Base-by-base conservation (phyloP, 2,329 filamentous ascomycete species). In the Reticulascus tulasneorum region DNA sequence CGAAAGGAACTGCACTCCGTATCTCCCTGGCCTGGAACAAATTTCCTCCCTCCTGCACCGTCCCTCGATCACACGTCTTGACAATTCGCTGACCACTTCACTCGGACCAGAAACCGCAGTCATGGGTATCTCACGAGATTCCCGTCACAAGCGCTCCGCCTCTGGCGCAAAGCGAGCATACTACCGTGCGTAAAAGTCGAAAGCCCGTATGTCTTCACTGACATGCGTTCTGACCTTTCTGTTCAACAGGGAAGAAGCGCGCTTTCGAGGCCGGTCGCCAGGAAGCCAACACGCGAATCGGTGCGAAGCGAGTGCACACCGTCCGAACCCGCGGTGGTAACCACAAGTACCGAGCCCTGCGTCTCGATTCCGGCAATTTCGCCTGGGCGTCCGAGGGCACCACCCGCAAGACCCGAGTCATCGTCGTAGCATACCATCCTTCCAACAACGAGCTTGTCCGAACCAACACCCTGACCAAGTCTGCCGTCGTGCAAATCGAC, bases 381-480 rank as follows among this genome's bases (percentile, higher is more conserved):
- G 90, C 90, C 62, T 98, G 93, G 93, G 91, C 87, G 62, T 96
- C 89, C 54, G 93, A 98, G 81, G 90, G 91, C 64, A 78, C 89
- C 72, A 86, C 91, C 73, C 91, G 93, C 83, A 98, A 98, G 84
- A 89, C 87, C 73, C 93, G 94, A 79, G 86, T 98, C 69, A 96
- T 98, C 69, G 89, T 78, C 62, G 94, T 98, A 74, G 85, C 84
- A 67, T 98, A 89, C 86, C 94, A 98, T 76, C 94, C 93, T 49
- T 96, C 91, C 69, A 98, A 98, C 90, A 98, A 98, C 88, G 93
- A 98, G 78, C 82, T 98, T 59, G 90, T 98, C 79, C 93, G 93
- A 66, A 98, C 93, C 73, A 98, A 98, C 85, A 97, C 93, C 77
- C 82, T 98, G 69, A 98, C 93, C 80, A 94, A 90, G 77, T 88